phyloP scores from a whole-genome alignment of 371 early-diverging fungal species.

The Mortierella sp. region DNA sequence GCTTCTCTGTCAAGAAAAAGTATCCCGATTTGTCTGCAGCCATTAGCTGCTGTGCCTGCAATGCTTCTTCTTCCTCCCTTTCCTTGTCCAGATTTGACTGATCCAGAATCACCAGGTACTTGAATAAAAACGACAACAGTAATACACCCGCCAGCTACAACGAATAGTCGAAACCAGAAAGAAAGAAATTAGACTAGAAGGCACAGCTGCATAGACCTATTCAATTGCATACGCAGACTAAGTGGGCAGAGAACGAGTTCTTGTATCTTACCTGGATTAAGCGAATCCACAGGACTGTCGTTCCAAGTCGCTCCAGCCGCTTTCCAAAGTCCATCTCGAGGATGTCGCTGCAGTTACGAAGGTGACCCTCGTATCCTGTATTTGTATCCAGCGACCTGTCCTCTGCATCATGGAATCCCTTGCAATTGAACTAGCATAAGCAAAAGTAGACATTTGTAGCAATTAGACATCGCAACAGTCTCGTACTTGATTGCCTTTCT shows the following conservation, averaged over 20 bases:
- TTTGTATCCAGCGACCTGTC: slow-evolving; percentile 20
- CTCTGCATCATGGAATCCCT: slow-evolving; percentile 21
- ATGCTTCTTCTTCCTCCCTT: slow-evolving; percentile 9
- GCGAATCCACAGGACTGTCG: slow-evolving; percentile 24
- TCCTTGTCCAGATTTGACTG: slow-evolving; percentile 9
- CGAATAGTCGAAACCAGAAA: background rate
- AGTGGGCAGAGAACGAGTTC: no score
- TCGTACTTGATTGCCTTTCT: no score
- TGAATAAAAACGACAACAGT: slow-evolving; percentile 31
- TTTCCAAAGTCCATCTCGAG: slow-evolving; percentile 23
- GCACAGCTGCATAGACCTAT: background rate
- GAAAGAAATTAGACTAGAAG: background rate
- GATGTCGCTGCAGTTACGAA: slow-evolving; percentile 27
- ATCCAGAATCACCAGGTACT: slow-evolving; percentile 25
- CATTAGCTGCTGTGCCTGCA: background rate
- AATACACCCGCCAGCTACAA: slow-evolving; percentile 33
- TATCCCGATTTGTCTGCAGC: background rate
- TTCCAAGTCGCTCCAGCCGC: slow-evolving; percentile 17
- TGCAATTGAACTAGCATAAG: slow-evolving; percentile 30
- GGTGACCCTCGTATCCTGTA: background rate
- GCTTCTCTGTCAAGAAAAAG: slow-evolving; percentile 21
- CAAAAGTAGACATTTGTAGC: no score
- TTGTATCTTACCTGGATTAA: slow-evolving; percentile 24
- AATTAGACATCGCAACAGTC: no score
- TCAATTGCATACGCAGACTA: no score